phyloP scores from a whole-genome alignment of 2,329 filamentous ascomycete genomes.

The Coniochaeta ligniaria region DNA sequence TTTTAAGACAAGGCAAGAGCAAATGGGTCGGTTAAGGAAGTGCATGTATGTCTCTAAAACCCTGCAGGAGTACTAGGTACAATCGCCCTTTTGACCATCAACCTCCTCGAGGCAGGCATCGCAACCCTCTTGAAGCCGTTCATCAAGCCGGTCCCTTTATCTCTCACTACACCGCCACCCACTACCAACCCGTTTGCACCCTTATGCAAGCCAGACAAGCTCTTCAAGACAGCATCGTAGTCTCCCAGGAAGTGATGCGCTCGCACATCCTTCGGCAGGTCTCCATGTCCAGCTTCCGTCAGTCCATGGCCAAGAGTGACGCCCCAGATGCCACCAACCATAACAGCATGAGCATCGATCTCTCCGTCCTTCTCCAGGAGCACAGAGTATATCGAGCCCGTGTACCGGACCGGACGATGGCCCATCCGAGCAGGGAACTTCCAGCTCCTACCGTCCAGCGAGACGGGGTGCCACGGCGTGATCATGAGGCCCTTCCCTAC shows the following conservation, averaged over 20 bases:
- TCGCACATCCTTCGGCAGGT: slow-evolving; percentile 28
- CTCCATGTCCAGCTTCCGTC: slow-evolving; percentile 12
- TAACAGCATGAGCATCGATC: slow-evolving; percentile 41
- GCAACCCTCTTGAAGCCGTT: slow-evolving; percentile 18
- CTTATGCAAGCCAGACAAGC: slow-evolving; percentile 26
- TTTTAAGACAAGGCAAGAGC: too few species aligned
- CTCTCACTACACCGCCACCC: slow-evolving; percentile 34
- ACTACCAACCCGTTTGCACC: slow-evolving; percentile 31
- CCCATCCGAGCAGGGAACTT: slow-evolving; percentile 24
- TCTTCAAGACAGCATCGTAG: slow-evolving; percentile 33
- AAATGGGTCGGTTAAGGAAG: too few species aligned
- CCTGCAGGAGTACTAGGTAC: too few species aligned
- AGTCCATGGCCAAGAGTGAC: slow-evolving; percentile 55
- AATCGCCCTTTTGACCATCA: neutral
- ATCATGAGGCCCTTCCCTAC: slow-evolving; percentile 37
- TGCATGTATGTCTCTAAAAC: too few species aligned
- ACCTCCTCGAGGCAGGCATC: neutral
- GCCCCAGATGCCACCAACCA: slow-evolving; percentile 39
- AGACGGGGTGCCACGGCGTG: slow-evolving; percentile 54
- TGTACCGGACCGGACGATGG: slow-evolving; percentile 29
- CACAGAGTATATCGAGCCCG: slow-evolving; percentile 49
- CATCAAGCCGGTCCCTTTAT: slow-evolving; percentile 30
- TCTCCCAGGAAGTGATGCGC: slow-evolving; percentile 49
- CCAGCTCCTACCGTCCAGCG: slow-evolving; percentile 12
- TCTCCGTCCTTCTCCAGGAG: slow-evolving; percentile 40